Evolutionary conservation across 169 alveolate genomes (phyloP), one percentile per base, ranked within the genome.

Genomic region (Perkinsus olseni): DNA sequence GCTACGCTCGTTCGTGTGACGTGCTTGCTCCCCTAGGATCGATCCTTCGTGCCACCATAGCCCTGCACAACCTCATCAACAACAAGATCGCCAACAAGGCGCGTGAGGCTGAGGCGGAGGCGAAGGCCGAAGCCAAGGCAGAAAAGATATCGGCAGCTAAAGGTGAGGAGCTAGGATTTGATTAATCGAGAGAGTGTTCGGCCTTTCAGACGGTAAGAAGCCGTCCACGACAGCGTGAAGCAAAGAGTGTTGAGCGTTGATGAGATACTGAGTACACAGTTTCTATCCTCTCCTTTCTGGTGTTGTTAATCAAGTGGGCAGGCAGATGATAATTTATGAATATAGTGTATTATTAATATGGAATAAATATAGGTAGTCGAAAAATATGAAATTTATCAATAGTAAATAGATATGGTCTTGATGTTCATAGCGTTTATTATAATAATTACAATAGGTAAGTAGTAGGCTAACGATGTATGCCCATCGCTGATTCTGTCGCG

Each of bases 41-140:
- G 91, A 96, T 98, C 74, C 94, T 98, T 90, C 95, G 99, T 92
- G 96, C 99, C 36, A 97, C 97, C 93, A 96, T 98, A 48, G 98
- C 99, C 62, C 97, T 98, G 51, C 99, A 98, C 95, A 97, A 98
- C 95, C 97, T 98, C 38, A 98, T 98, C 62, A 98, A 98, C 93
- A 98, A 98, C 96, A 98, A 97, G 97, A 62, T 62, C 82, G 82
- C 82, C 17, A 62, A 62, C 31, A 62, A 62, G 82, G 82, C 82
- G 1, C 82, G 36, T 13, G 82, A 62, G 31, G 82, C 82, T 0
- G 82, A 62, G 82, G 82, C 82, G 28, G 82, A 62, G 82, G 82
- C 82, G 1, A 62, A 28, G 34, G 82, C 82, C 28, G 82, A 62
- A 24, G 82, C 82, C 8, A 62, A 62, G 82, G 82, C 82, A 13